Percentiles rank a stretch among this genome's conserved stretches.
phyloP scores from a whole-genome alignment of 2,329 filamentous ascomycete species.

The Emmonsiellopsis sp. region DNA sequence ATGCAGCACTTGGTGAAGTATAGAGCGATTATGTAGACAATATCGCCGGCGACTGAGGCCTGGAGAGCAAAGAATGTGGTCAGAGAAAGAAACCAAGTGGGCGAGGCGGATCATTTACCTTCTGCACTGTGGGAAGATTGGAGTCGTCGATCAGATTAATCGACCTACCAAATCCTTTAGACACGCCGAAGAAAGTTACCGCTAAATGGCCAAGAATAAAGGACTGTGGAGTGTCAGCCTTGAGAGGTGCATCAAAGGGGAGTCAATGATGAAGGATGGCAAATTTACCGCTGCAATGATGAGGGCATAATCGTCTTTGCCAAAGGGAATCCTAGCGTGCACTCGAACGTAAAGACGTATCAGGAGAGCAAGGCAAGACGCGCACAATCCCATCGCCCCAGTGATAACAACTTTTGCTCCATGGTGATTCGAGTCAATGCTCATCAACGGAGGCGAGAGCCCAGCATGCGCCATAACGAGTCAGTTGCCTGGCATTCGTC shows the following conservation, averaged over 20 bases:
- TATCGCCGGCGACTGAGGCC: slow-evolving; percentile 30
- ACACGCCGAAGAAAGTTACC: slow-evolving; percentile 22
- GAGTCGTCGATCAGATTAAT: slow-evolving; percentile 18
- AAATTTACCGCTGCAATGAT: slow-evolving; percentile 23
- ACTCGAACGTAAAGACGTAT: slow-evolving; percentile 31
- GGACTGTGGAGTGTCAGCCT: slow-evolving; percentile 13
- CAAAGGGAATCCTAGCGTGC: slow-evolving; percentile 23
- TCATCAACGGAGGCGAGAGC: slow-evolving; percentile 28
- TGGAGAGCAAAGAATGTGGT: slow-evolving; percentile 5
- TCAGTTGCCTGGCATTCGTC: slow-evolving; percentile 1
- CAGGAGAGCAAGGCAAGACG: slow-evolving; percentile 26
- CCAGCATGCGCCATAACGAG: slow-evolving; percentile 17
- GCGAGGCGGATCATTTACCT: slow-evolving; percentile 12
- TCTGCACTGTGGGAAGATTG: slow-evolving; percentile 20
- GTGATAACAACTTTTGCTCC: slow-evolving; percentile 31
- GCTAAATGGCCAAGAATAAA: slow-evolving; percentile 24
- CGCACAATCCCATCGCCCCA: slow-evolving; percentile 27
- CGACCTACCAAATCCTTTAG: slow-evolving; percentile 26
- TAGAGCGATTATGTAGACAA: slow-evolving; percentile 36
- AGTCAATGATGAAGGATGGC: not conserved
- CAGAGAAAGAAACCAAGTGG: not conserved
- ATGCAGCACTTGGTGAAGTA: slow-evolving; percentile 36
- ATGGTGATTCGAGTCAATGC: slow-evolving; percentile 32
- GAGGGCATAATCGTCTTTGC: slow-evolving; percentile 26
- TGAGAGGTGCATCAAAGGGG: not conserved